Conservation (phyloP, 345 rosid genomes). For the Linum usitatissimum region DNA sequence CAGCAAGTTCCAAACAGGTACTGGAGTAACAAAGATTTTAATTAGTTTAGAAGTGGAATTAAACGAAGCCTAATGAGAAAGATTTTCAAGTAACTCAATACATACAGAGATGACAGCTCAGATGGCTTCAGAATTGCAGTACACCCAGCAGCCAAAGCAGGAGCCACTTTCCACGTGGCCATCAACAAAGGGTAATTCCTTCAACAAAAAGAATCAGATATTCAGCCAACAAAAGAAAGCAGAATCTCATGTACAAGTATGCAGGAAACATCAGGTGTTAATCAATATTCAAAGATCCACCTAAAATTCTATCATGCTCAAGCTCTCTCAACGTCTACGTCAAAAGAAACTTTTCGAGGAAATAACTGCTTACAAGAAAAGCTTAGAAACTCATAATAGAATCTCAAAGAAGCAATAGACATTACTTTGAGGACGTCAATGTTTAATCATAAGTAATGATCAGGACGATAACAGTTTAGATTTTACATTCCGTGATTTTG, state of each 20-base stretch:
- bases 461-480: neutral
- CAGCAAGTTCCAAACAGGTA: conserved; percentile 97
- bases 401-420: neutral
- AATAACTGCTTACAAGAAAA: no score
- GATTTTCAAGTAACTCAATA: conserved; percentile 11
- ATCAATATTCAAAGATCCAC: neutral
- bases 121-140: conserved; percentile 84
- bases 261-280: neutral
- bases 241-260: neutral
- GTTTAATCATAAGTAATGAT: neutral
- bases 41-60: neutral
- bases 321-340: no score
- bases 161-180: conserved; percentile 98
- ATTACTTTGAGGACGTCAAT: neutral
- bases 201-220: conserved; percentile 19
- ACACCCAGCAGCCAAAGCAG: conserved; percentile 97
- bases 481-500: neutral
- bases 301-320: no score
- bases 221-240: neutral
- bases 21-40: conserved; percentile 30
- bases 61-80: conserved; percentile 10
- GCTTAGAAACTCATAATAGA: no score
- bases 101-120: conserved; percentile 78
- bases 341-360: no score
- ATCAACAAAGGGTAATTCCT: conserved; percentile 94